Conservation (phyloP, 2,329 filamentous ascomycete species). For the Blastomyces percursus region DNA sequence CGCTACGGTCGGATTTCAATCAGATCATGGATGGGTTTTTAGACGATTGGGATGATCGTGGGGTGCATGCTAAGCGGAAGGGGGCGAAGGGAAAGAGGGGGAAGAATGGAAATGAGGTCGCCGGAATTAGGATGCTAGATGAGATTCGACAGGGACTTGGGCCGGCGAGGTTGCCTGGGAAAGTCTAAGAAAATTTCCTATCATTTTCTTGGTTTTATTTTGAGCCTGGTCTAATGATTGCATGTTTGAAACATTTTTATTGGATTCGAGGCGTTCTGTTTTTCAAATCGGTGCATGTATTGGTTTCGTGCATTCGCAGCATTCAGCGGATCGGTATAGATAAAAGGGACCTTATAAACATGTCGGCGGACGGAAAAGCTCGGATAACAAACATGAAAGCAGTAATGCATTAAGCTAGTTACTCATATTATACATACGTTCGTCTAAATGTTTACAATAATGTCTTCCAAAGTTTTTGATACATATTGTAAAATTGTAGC, state of each 20-base stretch:
- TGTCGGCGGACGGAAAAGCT: background rate
- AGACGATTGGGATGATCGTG: slow-evolving; percentile 44
- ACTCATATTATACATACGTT: background rate
- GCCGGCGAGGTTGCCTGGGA: slow-evolving; percentile 52
- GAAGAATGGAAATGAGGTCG: slow-evolving; percentile 70
- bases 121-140: slow-evolving; percentile 78
- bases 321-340: background rate
- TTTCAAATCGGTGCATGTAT: background rate
- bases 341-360: background rate
- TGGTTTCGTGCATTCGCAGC: background rate
- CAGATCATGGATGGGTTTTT: slow-evolving; percentile 89
- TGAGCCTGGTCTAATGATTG: background rate
- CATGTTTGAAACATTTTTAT: background rate
- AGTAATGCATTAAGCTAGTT: background rate
- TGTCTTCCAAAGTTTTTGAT: background rate
- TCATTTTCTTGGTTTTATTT: background rate
- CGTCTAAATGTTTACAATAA: background rate
- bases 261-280: background rate
- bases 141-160: slow-evolving; percentile 75
- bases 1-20: slow-evolving; percentile 70
- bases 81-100: slow-evolving; percentile 47
- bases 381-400: background rate
- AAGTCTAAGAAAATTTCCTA: slow-evolving; percentile 11
- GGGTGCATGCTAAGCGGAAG: slow-evolving; percentile 33
- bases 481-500: background rate